A percentile compares a stretch with the other conserved stretches of the same genome.
These are phyloP conservation scores for Fusarium xyrophilum DNA, from an alignment of 2,329 filamentous ascomycete species.

Conservation along the genomic window DNA sequence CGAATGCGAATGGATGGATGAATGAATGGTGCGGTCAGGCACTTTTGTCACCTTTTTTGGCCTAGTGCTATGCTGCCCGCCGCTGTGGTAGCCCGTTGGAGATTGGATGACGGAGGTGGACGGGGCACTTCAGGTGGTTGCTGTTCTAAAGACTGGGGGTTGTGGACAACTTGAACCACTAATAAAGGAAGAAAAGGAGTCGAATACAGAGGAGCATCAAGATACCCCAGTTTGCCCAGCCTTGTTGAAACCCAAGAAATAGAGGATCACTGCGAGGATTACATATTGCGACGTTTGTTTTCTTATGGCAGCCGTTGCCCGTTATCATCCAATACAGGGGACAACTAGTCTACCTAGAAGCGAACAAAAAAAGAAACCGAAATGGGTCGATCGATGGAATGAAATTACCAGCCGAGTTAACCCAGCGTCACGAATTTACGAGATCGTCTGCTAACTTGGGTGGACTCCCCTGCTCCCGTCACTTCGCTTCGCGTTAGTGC, in stretches of 20 bases:
- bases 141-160: background rate
- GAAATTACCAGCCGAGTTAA: conserved; percentile 29
- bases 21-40: conserved; percentile 37
- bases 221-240: conserved; percentile 27
- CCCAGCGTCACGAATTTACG: conserved; percentile 19
- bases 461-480: background rate
- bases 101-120: conserved; percentile 34
- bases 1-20: conserved; percentile 1
- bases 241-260: conserved; percentile 8
- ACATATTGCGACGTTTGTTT: background rate
- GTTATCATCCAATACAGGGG: background rate
- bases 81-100: conserved; percentile 21
- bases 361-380: background rate
- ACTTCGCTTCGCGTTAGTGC: conserved; percentile 13
- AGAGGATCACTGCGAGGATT: background rate
- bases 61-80: conserved; percentile 6
- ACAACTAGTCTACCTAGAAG: background rate
- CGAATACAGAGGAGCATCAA: conserved; percentile 4
- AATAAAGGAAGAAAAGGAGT: conserved; percentile 14
- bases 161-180: background rate
- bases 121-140: conserved; percentile 13
- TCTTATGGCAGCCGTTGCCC: background rate
- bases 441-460: conserved; percentile 13
- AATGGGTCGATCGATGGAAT: conserved; percentile 12
- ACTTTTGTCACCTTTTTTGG: conserved; percentile 30